These are phyloP conservation scores for Peronosclerospora sorghi DNA, from an alignment of 352 stramenopile species.

Conservation along the genomic window DNA sequence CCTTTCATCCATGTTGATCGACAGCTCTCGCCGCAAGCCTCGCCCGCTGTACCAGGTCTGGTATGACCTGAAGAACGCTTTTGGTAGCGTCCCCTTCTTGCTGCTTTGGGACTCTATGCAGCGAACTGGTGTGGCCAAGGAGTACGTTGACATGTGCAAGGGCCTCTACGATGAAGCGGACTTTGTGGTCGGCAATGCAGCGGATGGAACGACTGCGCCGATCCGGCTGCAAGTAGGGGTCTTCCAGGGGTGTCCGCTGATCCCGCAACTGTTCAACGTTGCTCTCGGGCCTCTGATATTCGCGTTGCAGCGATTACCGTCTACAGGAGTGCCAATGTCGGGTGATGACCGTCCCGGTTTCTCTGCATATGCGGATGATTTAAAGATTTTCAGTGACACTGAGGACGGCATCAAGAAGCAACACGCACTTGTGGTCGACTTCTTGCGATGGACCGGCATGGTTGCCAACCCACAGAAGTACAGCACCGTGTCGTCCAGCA, in stretches of 20 bases:
- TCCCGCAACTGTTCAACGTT: slow-evolving; percentile 16
- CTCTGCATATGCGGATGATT: slow-evolving; percentile 12
- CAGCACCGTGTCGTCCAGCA: slow-evolving; percentile 1
- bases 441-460: slow-evolving; percentile 5
- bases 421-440: slow-evolving; percentile 2
- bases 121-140: neutral
- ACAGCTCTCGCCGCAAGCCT: no score
- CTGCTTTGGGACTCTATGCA: slow-evolving; percentile 10
- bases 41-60: slow-evolving; percentile 4
- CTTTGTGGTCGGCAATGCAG: slow-evolving; percentile 10
- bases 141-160: slow-evolving; percentile 3
- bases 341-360: neutral
- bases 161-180: slow-evolving; percentile 2
- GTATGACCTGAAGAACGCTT: slow-evolving; percentile 19
- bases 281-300: slow-evolving; percentile 9
- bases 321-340: neutral
- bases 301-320: neutral
- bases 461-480: no score
- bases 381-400: slow-evolving; percentile 18
- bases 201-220: slow-evolving; percentile 8
- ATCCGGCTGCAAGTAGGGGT: slow-evolving; percentile 6
- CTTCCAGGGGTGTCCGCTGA: slow-evolving; percentile 18
- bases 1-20: slow-evolving; percentile 8
- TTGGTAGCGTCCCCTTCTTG: slow-evolving; percentile 10
- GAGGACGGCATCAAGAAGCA: no score